Evolutionary conservation across 148 eudicot species (phyloP).

Genomic region (Mesembryanthemum crystallinum): DNA sequence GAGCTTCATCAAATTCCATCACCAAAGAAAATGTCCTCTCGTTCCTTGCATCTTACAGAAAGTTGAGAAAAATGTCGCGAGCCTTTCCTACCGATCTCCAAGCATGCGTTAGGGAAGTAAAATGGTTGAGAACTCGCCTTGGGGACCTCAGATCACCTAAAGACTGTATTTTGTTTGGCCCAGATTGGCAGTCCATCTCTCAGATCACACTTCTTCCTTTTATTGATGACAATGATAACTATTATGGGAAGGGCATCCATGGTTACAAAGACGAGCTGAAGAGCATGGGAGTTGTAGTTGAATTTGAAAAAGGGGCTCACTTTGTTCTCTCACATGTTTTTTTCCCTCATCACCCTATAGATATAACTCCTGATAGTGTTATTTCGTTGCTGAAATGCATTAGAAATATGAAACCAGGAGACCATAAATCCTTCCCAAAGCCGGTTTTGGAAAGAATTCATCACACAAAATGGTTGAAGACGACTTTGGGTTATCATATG

Average conservation of each 20-base stretch:
- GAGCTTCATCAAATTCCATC: conserved; percentile 31
- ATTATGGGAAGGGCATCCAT: conserved; percentile 43
- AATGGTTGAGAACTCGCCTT: conserved; percentile 57
- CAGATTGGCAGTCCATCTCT: conserved; percentile 48
- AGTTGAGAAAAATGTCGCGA: conserved; percentile 16
- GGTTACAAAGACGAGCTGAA: conserved; percentile 40
- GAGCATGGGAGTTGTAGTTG: conserved; percentile 43
- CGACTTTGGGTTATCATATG: conserved; percentile 38
- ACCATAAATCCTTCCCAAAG: conserved; percentile 18
- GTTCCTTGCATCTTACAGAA: conserved; percentile 40
- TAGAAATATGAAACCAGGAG: not conserved
- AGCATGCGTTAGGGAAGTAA: conserved; percentile 34
- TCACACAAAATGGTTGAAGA: conserved; percentile 49
- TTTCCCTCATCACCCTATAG: conserved; percentile 36
- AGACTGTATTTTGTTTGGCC: conserved; percentile 47
- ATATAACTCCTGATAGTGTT: conserved; percentile 36
- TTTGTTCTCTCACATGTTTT: conserved; percentile 35
- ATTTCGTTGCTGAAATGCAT: conserved; percentile 45
- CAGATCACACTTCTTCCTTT: conserved; percentile 55
- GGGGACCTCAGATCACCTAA: conserved; percentile 46
- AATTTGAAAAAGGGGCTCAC: conserved; percentile 35
- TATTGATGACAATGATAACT: conserved; percentile 47
- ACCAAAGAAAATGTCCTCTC: conserved; percentile 33
- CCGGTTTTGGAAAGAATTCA: conserved; percentile 27
- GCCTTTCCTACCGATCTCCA: conserved; percentile 32